These are phyloP conservation scores for Trichoderma oligosporum DNA, from an alignment of 2,329 filamentous ascomycete species.

Conservation along the genomic window DNA sequence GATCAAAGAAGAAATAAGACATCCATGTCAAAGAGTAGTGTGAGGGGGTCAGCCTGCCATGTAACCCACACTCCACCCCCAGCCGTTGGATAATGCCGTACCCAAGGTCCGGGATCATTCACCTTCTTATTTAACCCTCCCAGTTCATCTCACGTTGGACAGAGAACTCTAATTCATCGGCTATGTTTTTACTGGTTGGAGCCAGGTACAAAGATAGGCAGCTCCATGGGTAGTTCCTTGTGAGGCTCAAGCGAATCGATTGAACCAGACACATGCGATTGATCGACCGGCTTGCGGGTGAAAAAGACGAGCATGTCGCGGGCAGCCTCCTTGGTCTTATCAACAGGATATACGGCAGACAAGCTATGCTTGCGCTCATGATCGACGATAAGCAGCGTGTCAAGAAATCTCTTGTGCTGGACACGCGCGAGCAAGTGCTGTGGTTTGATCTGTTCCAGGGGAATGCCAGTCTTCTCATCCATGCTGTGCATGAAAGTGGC, in stretches of 20 bases:
- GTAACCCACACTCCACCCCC: neutral
- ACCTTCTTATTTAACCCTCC: neutral
- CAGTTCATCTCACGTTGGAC: neutral
- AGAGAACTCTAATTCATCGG: neutral
- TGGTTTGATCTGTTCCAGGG: slow-evolving; percentile 24
- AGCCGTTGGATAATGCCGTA: neutral
- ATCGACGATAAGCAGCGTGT: slow-evolving; percentile 30
- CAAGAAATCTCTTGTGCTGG: slow-evolving; percentile 28
- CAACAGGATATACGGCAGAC: slow-evolving; percentile 25
- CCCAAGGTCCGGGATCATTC: neutral
- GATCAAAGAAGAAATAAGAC: neutral
- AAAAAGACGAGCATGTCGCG: slow-evolving; percentile 33
- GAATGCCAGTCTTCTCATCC: slow-evolving; percentile 27
- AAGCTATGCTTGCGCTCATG: slow-evolving; percentile 31
- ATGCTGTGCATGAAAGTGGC: slow-evolving; percentile 32
- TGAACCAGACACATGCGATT: slow-evolving; percentile 25
- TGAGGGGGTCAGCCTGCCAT: neutral
- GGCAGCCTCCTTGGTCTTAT: slow-evolving; percentile 25
- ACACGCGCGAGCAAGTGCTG: slow-evolving; percentile 25
- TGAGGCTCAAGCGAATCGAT: slow-evolving; percentile 28
- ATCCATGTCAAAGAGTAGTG: neutral
- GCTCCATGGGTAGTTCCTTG: slow-evolving; percentile 26
- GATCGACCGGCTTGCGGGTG: slow-evolving; percentile 28
- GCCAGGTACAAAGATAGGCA: slow-evolving; percentile 26
- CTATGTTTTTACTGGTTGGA: neutral